Evolutionary conservation across 2,329 filamentous ascomycete species (phyloP).

Genomic region (Chrysosphaeria jannelii): DNA sequence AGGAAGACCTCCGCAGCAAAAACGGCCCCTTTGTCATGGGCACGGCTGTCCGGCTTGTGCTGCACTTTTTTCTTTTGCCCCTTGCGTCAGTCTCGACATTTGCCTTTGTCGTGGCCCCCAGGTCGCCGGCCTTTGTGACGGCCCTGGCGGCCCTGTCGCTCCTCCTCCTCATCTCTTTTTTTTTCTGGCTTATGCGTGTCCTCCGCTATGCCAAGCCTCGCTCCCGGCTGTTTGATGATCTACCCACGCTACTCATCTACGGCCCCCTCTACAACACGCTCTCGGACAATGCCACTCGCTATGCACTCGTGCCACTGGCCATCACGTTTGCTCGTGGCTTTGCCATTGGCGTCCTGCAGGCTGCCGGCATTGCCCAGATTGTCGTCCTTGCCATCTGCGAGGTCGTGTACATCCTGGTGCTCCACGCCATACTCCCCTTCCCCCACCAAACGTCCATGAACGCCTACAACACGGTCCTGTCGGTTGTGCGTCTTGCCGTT

Average conservation of each 20-base stretch:
- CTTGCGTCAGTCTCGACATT: constrained; percentile 70
- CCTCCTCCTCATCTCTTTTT: constrained; percentile 39
- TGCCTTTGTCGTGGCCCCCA: constrained; percentile 48
- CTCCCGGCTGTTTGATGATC: constrained; percentile 72
- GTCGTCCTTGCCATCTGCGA: constrained; percentile 83
- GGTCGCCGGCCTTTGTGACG: constrained; percentile 39
- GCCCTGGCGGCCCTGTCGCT: constrained; percentile 49
- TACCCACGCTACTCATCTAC: constrained; percentile 67
- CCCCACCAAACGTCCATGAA: constrained; percentile 90
- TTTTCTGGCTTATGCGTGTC: constrained; percentile 49
- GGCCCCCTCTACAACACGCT: constrained; percentile 95
- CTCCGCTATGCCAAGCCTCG: constrained; percentile 59
- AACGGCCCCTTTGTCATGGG: constrained; percentile 68
- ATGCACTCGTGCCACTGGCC: constrained; percentile 60
- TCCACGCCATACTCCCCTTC: constrained; percentile 76
- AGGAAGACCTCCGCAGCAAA: constrained; percentile 72
- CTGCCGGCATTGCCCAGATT: constrained; percentile 45
- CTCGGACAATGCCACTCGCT: constrained; percentile 71
- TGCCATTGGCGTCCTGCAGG: constrained; percentile 34
- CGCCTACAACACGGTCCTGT: constrained; percentile 68
- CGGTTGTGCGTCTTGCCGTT: constrained; percentile 43
- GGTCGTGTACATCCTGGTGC: constrained; percentile 46
- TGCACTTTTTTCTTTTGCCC: constrained; percentile 78
- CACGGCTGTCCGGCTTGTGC: constrained; percentile 56
- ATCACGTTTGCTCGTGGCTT: constrained; percentile 48